Percentiles rank a stretch among this genome's conserved stretches.
These are phyloP conservation scores for Prunus mongolica DNA, from an alignment of 306 rosid genomes.

Conservation along the genomic window DNA sequence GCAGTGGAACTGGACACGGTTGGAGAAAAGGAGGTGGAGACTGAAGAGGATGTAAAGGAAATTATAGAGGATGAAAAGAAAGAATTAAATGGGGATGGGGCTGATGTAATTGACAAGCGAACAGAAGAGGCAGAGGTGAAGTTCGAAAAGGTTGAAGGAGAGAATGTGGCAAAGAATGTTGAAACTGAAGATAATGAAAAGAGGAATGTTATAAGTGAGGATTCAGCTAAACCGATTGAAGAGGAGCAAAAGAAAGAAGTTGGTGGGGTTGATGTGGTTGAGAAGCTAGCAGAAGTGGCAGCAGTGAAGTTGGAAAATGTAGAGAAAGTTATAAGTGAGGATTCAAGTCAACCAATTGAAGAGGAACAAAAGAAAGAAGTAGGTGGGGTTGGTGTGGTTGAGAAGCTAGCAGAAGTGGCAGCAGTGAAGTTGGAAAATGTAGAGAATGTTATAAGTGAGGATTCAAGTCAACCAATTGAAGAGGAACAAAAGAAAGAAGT, in stretches of 20 bases:
- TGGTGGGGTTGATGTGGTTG: constrained; percentile 20
- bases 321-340: not conserved
- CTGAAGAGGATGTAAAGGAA: constrained; percentile 11
- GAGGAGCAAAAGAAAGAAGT: constrained; percentile 30
- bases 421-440: not conserved
- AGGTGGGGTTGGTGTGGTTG: not conserved
- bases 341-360: constrained; percentile 5
- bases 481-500: not conserved
- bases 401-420: constrained; percentile 4
- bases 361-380: not conserved
- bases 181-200: constrained; percentile 18
- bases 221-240: constrained; percentile 7
- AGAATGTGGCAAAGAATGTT: constrained; percentile 24
- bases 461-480: constrained; percentile 5
- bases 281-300: constrained; percentile 2
- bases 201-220: constrained; percentile 6
- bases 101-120: constrained; percentile 17
- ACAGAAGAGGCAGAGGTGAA: constrained; percentile 38
- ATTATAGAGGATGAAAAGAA: constrained; percentile 19
- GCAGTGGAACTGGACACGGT: constrained; percentile 29
- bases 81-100: constrained; percentile 4
- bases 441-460: not conserved
- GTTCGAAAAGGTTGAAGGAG: constrained; percentile 31
- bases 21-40: constrained; percentile 32
- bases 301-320: not conserved